Base-by-base conservation (phyloP, 441 rosid species). In the Corymbia citriodora region DNA sequence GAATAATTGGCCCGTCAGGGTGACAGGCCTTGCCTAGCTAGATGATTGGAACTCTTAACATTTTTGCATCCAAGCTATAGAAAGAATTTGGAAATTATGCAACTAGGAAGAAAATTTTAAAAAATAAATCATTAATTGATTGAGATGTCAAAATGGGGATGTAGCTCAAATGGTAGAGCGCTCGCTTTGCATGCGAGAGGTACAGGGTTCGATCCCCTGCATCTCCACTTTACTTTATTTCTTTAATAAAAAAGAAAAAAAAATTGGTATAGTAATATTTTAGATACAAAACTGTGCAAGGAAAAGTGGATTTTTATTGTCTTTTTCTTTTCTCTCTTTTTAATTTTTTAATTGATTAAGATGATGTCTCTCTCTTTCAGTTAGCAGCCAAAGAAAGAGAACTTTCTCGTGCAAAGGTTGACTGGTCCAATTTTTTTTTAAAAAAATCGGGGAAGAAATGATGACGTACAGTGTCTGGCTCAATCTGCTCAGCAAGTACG, bases 71-170 rank as follows among this genome's bases (percentile, higher is more conserved):
- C n/a, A 14, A 59, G 65, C 7, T 4, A 3, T 10, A 10, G 14
- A 59, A 59, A 59, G 33, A 29, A 29, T 29, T 63, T 63, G 33
- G 18, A 63, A 29, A 63, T 63, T 14, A 63, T 63, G 7, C n/a
- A 63, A 25, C 70, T 63, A 7, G 16, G 17, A 63, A 63, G 70
- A 63, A 29, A 63, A 6, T 13, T 27, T 29, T 3, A 63, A 3
- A 12, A 1, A 0, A 4, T 59, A n/a, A n/a, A n/a, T 1, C 0
- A 1, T 23, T 25, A 10, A 59, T 59, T 13, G 10, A 10, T 0
- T 4, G 0, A 0, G 1, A 0, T 2, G 10, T 6, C 63, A 25
- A 23, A 23, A 23, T 10, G 88, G 88, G 88, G 88, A 86, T 86
- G 59, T 86, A 86, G 88, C 88, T 86, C 88, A 86, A 86, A 52